phyloP scores from a whole-genome alignment of 2,329 filamentous ascomycete species.

The Exophiala sp. region DNA sequence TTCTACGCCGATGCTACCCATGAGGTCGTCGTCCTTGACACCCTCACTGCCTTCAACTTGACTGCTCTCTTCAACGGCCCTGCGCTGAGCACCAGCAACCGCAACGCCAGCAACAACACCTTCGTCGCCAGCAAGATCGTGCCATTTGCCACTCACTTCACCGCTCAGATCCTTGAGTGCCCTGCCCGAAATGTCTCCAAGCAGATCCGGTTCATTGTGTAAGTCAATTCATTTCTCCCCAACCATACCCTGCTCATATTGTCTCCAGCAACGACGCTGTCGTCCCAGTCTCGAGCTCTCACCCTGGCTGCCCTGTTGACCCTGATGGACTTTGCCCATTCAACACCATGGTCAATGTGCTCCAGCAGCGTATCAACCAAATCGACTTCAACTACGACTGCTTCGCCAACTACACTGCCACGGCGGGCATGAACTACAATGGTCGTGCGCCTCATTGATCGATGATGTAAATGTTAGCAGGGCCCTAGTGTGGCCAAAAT shows the following conservation, averaged over 20 bases:
- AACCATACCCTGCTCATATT: not conserved
- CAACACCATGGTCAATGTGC: conserved; percentile 3
- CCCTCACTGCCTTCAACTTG: not conserved
- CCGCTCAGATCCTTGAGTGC: conserved; percentile 5
- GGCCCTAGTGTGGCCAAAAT: too few relatives aligned
- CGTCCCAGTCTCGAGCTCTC: conserved; percentile 5
- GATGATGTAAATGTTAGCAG: too few relatives aligned
- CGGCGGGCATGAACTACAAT: conserved; percentile 6
- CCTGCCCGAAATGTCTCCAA: not conserved
- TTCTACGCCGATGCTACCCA: conserved; percentile 49
- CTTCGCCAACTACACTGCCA: conserved; percentile 7
- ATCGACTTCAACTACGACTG: conserved; percentile 13
- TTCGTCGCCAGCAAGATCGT: conserved; percentile 7
- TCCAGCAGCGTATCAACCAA: conserved; percentile 6
- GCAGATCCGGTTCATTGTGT: conserved; percentile 9
- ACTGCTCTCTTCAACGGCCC: conserved; percentile 7
- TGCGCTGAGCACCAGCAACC: not conserved
- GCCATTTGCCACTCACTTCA: conserved; percentile 7
- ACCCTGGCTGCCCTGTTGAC: conserved; percentile 6
- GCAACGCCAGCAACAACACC: not conserved
- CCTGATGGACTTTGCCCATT: conserved; percentile 8
- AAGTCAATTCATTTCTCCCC: not conserved
- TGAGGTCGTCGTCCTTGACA: not conserved
- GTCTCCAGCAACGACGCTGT: conserved; percentile 5
- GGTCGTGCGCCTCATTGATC: not conserved